phyloP scores from a whole-genome alignment of 2,329 filamentous ascomycete genomes.

The Mycosphaerella sp. region DNA sequence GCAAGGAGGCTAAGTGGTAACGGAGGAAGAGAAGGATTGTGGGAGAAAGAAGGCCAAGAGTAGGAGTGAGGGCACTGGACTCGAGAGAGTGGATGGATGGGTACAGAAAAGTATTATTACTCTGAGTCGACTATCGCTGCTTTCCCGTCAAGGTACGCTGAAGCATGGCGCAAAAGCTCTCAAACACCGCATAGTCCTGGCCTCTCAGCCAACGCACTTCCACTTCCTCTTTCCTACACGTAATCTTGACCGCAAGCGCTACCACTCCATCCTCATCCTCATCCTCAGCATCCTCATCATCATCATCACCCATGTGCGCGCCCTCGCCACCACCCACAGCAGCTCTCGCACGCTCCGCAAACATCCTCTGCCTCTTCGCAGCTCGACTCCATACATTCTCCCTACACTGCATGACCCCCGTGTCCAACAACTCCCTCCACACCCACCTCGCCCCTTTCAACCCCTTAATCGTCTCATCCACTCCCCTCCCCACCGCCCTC shows the following conservation, averaged over 20 bases:
- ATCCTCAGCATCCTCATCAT: constrained; percentile 24
- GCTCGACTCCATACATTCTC: constrained; percentile 73
- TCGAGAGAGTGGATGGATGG: background rate
- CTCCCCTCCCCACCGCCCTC: constrained; percentile 30
- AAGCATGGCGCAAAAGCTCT: constrained; percentile 80
- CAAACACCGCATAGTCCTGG: constrained; percentile 64
- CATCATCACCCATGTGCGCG: constrained; percentile 10
- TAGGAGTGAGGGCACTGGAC: background rate
- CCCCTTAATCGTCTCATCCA: constrained; percentile 46
- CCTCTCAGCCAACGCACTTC: constrained; percentile 68
- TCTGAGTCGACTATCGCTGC: background rate
- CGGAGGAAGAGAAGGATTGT: too few species aligned
- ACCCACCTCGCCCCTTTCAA: constrained; percentile 57
- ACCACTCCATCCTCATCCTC: constrained; percentile 33
- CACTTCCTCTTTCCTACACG: constrained; percentile 34
- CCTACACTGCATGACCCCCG: constrained; percentile 57
- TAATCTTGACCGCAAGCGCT: constrained; percentile 39
- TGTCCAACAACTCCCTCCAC: constrained; percentile 51
- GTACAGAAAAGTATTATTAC: background rate
- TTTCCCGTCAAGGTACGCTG: constrained; percentile 37
- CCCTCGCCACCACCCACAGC: constrained; percentile 25
- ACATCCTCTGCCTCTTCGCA: constrained; percentile 54
- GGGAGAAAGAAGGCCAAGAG: background rate
- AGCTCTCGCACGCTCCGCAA: constrained; percentile 12
- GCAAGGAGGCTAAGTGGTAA: constrained; percentile 43